Percentiles rank a stretch among this genome's conserved stretches.
These are phyloP conservation scores for Coprinopsis sp. DNA, from an alignment of 768 basidiomycete species.

Conservation along the genomic window DNA sequence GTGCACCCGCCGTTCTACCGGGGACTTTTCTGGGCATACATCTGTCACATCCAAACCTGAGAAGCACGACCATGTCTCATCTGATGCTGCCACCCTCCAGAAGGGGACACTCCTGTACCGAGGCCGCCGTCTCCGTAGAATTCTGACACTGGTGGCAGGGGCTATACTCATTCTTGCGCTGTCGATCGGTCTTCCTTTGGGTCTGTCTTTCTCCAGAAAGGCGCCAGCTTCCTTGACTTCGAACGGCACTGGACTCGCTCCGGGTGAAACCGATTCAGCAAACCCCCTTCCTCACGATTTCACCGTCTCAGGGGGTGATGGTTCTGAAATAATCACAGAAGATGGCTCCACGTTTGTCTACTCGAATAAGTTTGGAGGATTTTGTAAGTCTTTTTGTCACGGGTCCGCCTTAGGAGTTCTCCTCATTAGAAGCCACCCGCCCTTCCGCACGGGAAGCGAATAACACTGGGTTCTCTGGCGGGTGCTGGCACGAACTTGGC, in stretches of 20 bases:
- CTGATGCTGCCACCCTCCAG: too few species aligned
- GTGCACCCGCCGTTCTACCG: too few species aligned
- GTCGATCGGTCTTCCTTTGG: neutral
- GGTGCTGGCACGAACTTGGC: too few species aligned
- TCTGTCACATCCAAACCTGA: too few species aligned
- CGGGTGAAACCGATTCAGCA: too few species aligned
- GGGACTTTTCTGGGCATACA: too few species aligned
- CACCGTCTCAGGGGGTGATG: conserved; percentile 57
- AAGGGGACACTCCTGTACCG: neutral
- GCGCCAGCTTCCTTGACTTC: too few species aligned
- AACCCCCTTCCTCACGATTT: conserved; percentile 10
- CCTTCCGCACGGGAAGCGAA: conserved; percentile 1
- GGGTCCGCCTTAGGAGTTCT: neutral
- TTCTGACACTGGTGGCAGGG: neutral
- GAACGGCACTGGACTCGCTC: too few species aligned
- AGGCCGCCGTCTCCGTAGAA: neutral
- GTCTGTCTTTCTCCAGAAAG: neutral
- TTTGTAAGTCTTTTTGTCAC: conserved; percentile 45
- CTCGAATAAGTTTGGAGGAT: conserved; percentile 73
- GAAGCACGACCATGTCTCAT: too few species aligned
- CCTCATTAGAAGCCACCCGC: too few species aligned
- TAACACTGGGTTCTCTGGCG: neutral
- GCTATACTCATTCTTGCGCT: neutral
- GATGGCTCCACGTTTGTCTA: conserved; percentile 76
- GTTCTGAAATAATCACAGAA: conserved; percentile 55